Evolutionary conservation across 768 basidiomycete species (phyloP), one percentile per base, ranked within the genome.

Genomic region (Boletellus ananiceps): DNA sequence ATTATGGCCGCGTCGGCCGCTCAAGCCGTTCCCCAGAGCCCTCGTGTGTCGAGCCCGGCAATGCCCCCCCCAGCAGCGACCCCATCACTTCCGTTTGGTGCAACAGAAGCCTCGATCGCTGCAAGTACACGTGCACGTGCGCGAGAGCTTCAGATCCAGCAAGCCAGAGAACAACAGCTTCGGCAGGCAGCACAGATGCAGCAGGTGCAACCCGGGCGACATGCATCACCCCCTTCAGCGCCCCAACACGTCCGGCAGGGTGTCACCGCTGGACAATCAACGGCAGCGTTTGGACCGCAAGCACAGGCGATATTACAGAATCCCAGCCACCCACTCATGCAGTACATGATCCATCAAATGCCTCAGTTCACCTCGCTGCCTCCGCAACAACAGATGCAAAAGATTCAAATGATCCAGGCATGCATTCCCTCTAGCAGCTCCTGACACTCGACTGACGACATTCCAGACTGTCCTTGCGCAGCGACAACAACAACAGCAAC

Each of bases 381-480:
- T 9, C 36, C 73, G 2, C 76, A 71, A 50, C 68, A 74, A 57
- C 84, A 88, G 67, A 58, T 86, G 54, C 83, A 84, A 64, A 80
- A 74, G 59, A 69, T 87, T 65, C 63, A 77, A 32, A 51, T 65
- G 47, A 60, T 78, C 13, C 80, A 81, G 72, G 23, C 4, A 5
- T 25, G 83, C 83, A 55, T 43, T 71, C 66, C 15, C 0, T 25
- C 25, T 14, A 1, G 9, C 14, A 15, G 25, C 2, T 16, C 35
- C 9, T 38, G 36, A 37, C 5, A 32, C 40, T 46, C 15, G 39
- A 43, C 55, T 62, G 33, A 62, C 19, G 7, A 1, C 8, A 49
- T 51, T 25, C 12, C 31, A 65, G 61, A 45, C 12, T 31, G 50
- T 21, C 37, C 9, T 67, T 38, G 51, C 50, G 5, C 62, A 62